Base-by-base conservation (phyloP, 2,329 filamentous ascomycete species). In the Ilyonectria destructans region DNA sequence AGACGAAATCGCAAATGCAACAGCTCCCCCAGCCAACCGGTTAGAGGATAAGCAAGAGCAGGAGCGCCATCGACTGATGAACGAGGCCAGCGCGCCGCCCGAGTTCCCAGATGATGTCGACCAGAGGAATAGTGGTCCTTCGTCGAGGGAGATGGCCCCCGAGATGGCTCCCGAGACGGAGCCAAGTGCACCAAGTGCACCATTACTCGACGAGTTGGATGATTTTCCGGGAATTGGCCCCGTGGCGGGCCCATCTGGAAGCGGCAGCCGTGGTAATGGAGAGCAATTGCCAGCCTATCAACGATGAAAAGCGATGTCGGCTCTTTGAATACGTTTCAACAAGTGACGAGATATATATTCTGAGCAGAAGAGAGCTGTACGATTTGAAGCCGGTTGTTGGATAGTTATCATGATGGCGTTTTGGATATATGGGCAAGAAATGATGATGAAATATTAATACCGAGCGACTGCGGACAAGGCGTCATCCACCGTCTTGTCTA, bases 21-120 rank as follows among this genome's bases (percentile, higher is more conserved):
- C 72, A 6, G 72, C 79, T 70, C 69, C 78, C 23, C 69, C 82
- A 3, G 84, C 81, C 10, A 69, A 62, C 13, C 40, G 57, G 6
- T 66, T 59, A 15, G 93, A 96, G 62, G 95, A 97, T 79, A 96
- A 97, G 79, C 90, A 91, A 73, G 94, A 97, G 77, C 83, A 94
- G 7, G 92, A 95, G 77, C 85, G 90, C 21, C 87, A 84, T 63
- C 85, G 91, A 43, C 79, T 93, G n/a, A 83, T 92, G 67, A 83
- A 85, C 58, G 87, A 92, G 74, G 89, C 88, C 8, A 92, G 91
- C 77, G 88, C 89, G 9, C 91, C 91, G 5, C 87, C 86, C 4
- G 85, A 87, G 12, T 87, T 89, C 51, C 87, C 87, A 0, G 84
- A 86, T 6, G 88, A 90, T 70, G 84, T 84, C 67, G 83, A 85